Conservation (phyloP, 148 eudicot genomes). For the Amaranthus cruentus region DNA sequence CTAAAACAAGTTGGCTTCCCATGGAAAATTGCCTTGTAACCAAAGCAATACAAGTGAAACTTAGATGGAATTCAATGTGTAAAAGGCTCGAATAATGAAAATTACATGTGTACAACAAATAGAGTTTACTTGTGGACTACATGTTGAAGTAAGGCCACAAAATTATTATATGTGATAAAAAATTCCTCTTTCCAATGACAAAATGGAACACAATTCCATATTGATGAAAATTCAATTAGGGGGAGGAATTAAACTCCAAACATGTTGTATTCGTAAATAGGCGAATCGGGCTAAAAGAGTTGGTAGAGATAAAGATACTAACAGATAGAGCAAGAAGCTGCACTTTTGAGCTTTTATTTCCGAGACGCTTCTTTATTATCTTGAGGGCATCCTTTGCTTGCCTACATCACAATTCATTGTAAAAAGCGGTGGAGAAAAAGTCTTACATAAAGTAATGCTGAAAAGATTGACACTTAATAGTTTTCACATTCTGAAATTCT, state of each 20-base stretch:
- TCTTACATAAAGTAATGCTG: neutral
- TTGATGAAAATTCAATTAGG: neutral
- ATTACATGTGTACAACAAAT: neutral
- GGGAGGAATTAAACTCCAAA: too few relatives aligned
- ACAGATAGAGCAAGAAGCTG: slow-evolving; percentile 83
- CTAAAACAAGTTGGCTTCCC: neutral
- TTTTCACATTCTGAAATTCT: too few relatives aligned
- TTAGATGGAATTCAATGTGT: neutral
- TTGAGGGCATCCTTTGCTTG: slow-evolving; percentile 86
- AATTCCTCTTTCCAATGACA: neutral
- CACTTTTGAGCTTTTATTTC: slow-evolving; percentile 63
- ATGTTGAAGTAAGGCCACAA: neutral
- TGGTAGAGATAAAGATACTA: slow-evolving; percentile 29
- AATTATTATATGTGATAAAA: neutral
- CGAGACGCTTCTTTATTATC: slow-evolving; percentile 78
- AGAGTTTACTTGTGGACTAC: neutral
- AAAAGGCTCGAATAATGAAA: neutral
- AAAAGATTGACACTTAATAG: too few relatives aligned
- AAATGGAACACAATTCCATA: neutral
- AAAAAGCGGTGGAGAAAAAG: neutral
- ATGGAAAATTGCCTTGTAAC: neutral
- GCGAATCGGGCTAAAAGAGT: neutral
- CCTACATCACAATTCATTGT: slow-evolving; percentile 42
- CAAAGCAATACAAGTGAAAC: neutral
- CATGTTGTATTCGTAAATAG: neutral